Percentiles rank a stretch among this genome's conserved stretches.
Evolutionary conservation across 495 filamentous ascomycete genomes (phyloP).

Genomic region (Penicillium cosmopolitanum): DNA sequence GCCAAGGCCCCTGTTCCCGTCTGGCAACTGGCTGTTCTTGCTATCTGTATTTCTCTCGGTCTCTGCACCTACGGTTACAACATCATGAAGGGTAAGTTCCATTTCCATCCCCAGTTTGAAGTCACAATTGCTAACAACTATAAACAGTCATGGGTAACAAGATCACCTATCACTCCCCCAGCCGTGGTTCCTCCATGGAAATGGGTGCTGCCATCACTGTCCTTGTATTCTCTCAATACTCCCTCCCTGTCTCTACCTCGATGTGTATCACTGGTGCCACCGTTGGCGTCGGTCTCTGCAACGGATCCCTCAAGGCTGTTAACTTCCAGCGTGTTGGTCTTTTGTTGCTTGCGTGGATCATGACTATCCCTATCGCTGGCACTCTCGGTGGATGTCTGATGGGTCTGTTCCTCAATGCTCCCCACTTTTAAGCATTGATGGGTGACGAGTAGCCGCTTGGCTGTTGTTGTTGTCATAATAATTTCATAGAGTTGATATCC

Average conservation of each 20-base stretch:
- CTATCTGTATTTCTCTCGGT: slow-evolving; percentile 57
- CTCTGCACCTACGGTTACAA: slow-evolving; percentile 69
- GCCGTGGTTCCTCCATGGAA: slow-evolving; percentile 65
- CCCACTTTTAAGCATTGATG: slow-evolving; percentile 45
- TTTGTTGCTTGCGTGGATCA: slow-evolving; percentile 59
- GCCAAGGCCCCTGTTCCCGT: slow-evolving; percentile 57
- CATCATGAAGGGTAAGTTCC: slow-evolving; percentile 63
- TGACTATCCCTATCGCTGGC: slow-evolving; percentile 66
- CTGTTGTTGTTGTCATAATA: neutral
- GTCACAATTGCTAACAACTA: slow-evolving; percentile 25
- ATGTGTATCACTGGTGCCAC: slow-evolving; percentile 65
- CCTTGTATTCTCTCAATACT: slow-evolving; percentile 63
- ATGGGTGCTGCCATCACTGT: slow-evolving; percentile 69
- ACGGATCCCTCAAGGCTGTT: slow-evolving; percentile 59
- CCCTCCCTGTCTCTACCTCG: slow-evolving; percentile 61
- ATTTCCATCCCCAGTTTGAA: neutral
- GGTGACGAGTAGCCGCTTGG: neutral
- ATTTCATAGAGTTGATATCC: slow-evolving; percentile 12
- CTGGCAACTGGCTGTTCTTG: slow-evolving; percentile 63
- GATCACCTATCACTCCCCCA: slow-evolving; percentile 68
- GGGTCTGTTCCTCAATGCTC: slow-evolving; percentile 64
- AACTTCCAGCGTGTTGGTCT: slow-evolving; percentile 66
- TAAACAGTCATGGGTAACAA: slow-evolving; percentile 64
- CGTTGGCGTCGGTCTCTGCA: slow-evolving; percentile 61
- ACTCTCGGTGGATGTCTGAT: slow-evolving; percentile 62